phyloP scores from a whole-genome alignment of 768 basidiomycete species.

The Rubroboletus satanas region DNA sequence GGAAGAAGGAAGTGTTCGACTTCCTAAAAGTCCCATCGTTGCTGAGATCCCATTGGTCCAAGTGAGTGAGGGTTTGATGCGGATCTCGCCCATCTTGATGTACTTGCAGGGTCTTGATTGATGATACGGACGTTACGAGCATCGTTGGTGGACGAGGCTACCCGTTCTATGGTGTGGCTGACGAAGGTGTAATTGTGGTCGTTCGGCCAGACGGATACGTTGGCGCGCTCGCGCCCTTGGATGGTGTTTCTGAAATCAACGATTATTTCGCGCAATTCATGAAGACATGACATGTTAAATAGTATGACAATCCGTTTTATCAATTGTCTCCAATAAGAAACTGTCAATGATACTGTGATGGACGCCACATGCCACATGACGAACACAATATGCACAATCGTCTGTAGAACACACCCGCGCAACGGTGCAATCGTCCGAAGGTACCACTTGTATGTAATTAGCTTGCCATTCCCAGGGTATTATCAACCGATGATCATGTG shows the following conservation, averaged over 20 bases:
- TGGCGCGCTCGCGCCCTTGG: conserved; percentile 49
- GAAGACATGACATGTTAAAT: conserved; percentile 7
- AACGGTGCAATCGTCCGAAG: no score
- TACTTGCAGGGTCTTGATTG: conserved; percentile 50
- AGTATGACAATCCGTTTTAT: background rate
- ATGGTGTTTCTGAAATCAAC: conserved; percentile 35
- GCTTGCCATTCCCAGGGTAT: no score
- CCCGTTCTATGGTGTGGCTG: conserved; percentile 43
- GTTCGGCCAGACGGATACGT: conserved; percentile 51
- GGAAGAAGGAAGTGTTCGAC: conserved; percentile 32
- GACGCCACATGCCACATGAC: background rate
- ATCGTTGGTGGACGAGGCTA: conserved; percentile 53
- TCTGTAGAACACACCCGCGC: background rate
- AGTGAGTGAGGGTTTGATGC: conserved; percentile 25
- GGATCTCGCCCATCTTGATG: background rate
- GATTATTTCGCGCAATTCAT: conserved; percentile 48
- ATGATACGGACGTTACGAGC: conserved; percentile 47
- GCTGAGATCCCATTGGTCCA: conserved; percentile 40
- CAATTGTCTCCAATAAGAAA: background rate
- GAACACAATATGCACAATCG: background rate
- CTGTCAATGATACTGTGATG: background rate
- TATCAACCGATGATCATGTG: no score
- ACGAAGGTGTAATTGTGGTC: conserved; percentile 26
- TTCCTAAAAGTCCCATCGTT: conserved; percentile 30
- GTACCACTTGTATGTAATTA: no score